Conservation (phyloP, 345 rosid species). For the Anastatica hierochuntica region DNA sequence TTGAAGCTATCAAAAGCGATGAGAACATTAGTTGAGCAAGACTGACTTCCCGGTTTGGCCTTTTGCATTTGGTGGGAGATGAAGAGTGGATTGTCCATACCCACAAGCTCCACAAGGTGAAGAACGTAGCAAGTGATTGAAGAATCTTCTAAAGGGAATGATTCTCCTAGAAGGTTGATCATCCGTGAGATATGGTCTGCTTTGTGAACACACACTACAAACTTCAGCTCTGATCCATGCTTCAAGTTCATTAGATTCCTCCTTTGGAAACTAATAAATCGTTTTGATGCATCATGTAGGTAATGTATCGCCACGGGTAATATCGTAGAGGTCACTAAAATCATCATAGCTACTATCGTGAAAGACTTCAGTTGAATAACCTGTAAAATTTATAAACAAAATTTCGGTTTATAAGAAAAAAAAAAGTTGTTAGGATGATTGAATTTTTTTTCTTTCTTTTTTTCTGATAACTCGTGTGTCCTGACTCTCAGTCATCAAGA, state of each 20-base stretch:
- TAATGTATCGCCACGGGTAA: constrained; percentile 12
- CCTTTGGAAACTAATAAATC: constrained; percentile 36
- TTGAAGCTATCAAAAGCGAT: constrained; percentile 17
- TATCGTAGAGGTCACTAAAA: constrained; percentile 15
- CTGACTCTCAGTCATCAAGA: too few species aligned
- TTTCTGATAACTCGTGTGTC: too few species aligned
- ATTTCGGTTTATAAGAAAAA: not conserved
- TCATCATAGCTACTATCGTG: constrained; percentile 12
- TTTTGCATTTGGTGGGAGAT: constrained; percentile 28
- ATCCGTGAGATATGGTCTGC: constrained; percentile 25
- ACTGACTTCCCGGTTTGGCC: constrained; percentile 14
- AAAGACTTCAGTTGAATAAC: constrained; percentile 7
- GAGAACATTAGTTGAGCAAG: constrained; percentile 18
- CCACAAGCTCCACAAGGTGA: constrained; percentile 25
- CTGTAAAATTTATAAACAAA: constrained; percentile 3
- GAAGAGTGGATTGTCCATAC: constrained; percentile 21
- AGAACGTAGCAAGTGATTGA: constrained; percentile 15
- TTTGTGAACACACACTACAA: constrained; percentile 43
- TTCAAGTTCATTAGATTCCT: constrained; percentile 29
- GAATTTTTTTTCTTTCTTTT: too few species aligned
- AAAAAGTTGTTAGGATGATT: too few species aligned
- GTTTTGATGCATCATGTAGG: constrained; percentile 35
- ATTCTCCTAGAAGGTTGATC: constrained; percentile 22
- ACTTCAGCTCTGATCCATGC: constrained; percentile 23
- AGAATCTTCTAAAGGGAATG: constrained; percentile 10